phyloP scores from a whole-genome alignment of 352 stramenopile species.

The Phytophthora pini region DNA sequence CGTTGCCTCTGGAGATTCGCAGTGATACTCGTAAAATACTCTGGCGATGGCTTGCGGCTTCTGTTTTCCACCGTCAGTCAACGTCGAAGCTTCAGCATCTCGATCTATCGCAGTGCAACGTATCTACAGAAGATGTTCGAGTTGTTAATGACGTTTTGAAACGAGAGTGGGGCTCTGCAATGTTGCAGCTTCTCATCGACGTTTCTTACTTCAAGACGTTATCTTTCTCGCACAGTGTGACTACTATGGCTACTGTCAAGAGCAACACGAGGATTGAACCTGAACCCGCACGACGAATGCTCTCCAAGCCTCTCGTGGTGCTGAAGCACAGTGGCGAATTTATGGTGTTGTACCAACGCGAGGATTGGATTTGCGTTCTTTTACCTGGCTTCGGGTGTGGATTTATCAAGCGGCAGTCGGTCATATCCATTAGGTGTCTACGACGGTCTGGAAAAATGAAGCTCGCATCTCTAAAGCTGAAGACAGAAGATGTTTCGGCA shows the following conservation, averaged over 20 bases:
- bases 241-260: constrained; percentile 16
- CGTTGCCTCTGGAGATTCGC: constrained; percentile 7
- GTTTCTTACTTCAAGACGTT: background rate
- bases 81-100: constrained; percentile 12
- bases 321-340: constrained; percentile 14
- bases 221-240: background rate
- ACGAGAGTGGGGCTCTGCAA: constrained; percentile 19
- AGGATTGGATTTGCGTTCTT: constrained; percentile 31
- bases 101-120: constrained; percentile 21
- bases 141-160: constrained; percentile 7
- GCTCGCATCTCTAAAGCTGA: constrained; percentile 21
- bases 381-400: constrained; percentile 28
- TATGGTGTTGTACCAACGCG: constrained; percentile 5
- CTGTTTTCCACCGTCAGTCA: constrained; percentile 30
- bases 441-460: background rate
- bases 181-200: constrained; percentile 7
- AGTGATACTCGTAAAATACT: background rate
- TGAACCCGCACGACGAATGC: constrained; percentile 21
- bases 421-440: constrained; percentile 9
- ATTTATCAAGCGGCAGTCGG: constrained; percentile 19
- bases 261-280: constrained; percentile 20
- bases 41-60: constrained; percentile 30
- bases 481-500: constrained; percentile 18
- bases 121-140: constrained; percentile 19
- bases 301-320: constrained; percentile 16